Base-by-base conservation (phyloP, 2,329 filamentous ascomycete species). In the Zasmidium angulare region DNA sequence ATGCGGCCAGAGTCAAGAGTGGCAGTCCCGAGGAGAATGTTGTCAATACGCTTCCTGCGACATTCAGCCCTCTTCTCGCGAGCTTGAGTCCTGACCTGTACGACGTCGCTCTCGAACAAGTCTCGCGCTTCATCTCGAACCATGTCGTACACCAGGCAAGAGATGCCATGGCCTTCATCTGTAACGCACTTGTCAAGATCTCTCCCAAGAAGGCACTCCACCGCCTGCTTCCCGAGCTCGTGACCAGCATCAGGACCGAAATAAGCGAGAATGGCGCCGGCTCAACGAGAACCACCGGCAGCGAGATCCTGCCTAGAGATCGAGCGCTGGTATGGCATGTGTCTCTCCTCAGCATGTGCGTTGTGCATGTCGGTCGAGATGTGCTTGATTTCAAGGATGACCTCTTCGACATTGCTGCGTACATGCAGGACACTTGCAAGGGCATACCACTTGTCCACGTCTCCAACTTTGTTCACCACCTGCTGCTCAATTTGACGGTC, bases 91-190 rank as follows among this genome's bases (percentile, higher is more conserved):
- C 93, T 0, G 92, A 97, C 70, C 84, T 98, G 11, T 99, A 96
- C 69, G 95, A 98, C 69, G 85, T 95, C 72, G 91, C 91, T 0
- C 78, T 99, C 53, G 89, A 96, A 61, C 98, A 98, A 79, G 86
- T 99, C 67, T 89, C 92, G 1, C 86, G 90, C 29, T 99, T 99
- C 73, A 89, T 97, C 23, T 88, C 90, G 1, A 90, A 90, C 63
- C 95, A 98, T 77, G 95, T 99, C 51, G 93, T 99, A 19, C 93
- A 99, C 69, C 95, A 98, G 76, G 93, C 95, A 55, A 84, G 93
- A 65, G 95, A 99, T 80, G 93, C 95, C 7, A 97, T 99, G 89
- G 95, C 96, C 1, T 99, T 96, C 83, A 98, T 98, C 55, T 90
- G 93, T 77, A 98, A 97, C 75, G 90, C 91, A 0, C 82, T 99